These are phyloP conservation scores for Plasmodium gonderi DNA, from an alignment of 169 alveolate genomes.

Conservation along the genomic window DNA sequence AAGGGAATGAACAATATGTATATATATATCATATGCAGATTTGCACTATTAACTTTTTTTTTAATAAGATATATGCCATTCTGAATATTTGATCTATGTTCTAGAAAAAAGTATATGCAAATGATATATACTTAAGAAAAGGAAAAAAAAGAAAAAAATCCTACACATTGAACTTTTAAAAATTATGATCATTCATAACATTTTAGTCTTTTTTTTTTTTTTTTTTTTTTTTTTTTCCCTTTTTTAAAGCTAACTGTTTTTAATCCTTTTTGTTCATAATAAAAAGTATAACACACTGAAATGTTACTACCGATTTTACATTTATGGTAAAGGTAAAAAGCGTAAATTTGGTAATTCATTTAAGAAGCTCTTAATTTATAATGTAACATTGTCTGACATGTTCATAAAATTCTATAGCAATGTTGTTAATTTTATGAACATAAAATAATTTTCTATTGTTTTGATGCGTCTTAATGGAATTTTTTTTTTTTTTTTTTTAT, in stretches of 20 bases:
- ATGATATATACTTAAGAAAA: background rate
- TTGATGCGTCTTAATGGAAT: background rate
- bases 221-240: background rate
- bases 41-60: background rate
- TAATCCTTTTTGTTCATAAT: background rate
- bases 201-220: background rate
- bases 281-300: too few relatives aligned
- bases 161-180: background rate
- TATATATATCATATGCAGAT: background rate
- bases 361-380: background rate
- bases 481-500: slow-evolving; percentile 28
- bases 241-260: background rate
- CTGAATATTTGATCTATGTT: background rate
- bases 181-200: background rate
- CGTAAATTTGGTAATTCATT: too few relatives aligned
- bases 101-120: background rate
- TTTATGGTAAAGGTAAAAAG: too few relatives aligned
- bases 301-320: too few relatives aligned
- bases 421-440: slow-evolving; percentile 48
- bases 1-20: background rate
- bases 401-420: slow-evolving; percentile 63
- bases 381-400: slow-evolving; percentile 12
- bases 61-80: background rate
- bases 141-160: background rate
- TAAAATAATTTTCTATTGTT: slow-evolving; percentile 11